Evolutionary conservation across 2,329 filamentous ascomycete genomes (phyloP).

Genomic region (Didymella pinodella): DNA sequence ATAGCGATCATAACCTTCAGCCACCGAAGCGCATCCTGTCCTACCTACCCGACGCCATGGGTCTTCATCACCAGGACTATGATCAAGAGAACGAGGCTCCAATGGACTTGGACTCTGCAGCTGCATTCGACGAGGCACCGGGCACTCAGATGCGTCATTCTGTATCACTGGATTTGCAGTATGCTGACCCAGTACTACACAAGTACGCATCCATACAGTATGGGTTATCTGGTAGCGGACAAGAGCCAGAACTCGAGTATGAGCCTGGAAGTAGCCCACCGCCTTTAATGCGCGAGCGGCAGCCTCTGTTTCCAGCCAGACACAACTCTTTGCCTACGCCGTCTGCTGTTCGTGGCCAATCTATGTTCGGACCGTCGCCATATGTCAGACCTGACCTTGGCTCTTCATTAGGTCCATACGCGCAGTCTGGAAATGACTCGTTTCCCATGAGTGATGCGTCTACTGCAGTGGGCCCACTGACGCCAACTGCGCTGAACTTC

Average conservation of each 20-base stretch:
- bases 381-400: not conserved
- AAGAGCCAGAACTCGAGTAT: not conserved
- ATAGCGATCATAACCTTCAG: not conserved
- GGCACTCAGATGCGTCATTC: conserved; percentile 10
- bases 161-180: not conserved
- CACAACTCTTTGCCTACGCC: conserved; percentile 4
- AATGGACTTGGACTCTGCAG: not conserved
- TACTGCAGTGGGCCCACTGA: conserved; percentile 1
- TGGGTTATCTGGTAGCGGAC: not conserved
- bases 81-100: conserved; percentile 18
- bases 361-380: conserved; percentile 11
- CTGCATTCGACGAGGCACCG: conserved; percentile 1
- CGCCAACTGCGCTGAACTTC: conserved; percentile 26
- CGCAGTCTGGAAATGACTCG: not conserved
- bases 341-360: conserved; percentile 5
- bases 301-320: not conserved
- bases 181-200: not conserved
- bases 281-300: not conserved
- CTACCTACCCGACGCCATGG: not conserved
- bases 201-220: conserved; percentile 2
- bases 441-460: conserved; percentile 3
- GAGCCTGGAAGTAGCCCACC: not conserved
- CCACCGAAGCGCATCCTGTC: conserved; percentile 9
- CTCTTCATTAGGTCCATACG: not conserved
- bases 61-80: not conserved